Percentiles rank a stretch among this genome's conserved stretches.
Conservation (phyloP, 306 rosid genomes). For the Delonix regia region DNA sequence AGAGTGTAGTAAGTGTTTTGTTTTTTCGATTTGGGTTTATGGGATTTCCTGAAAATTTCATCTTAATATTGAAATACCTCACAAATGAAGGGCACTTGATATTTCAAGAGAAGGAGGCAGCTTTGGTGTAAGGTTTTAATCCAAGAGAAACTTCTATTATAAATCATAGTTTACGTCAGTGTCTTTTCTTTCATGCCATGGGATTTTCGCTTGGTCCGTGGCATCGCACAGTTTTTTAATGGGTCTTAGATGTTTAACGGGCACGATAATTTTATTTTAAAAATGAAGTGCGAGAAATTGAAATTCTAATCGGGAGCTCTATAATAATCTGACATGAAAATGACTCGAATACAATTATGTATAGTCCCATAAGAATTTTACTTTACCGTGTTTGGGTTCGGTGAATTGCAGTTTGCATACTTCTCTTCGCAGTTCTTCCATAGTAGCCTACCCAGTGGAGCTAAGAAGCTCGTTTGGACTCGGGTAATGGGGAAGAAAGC, state of each 20-base stretch:
- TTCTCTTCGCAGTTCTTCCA: background rate
- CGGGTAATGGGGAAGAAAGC: conserved; percentile 73
- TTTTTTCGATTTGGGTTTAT: background rate
- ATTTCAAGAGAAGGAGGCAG: background rate
- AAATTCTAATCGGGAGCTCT: background rate
- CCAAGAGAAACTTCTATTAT: too few species aligned
- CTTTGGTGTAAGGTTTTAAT: background rate
- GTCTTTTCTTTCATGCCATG: background rate
- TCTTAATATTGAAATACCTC: background rate
- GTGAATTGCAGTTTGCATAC: background rate
- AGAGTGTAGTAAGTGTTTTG: background rate
- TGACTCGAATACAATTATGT: background rate
- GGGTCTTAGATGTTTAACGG: background rate
- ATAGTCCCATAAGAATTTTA: too few species aligned
- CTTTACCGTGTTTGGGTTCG: background rate
- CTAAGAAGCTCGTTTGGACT: background rate
- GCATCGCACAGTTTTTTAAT: background rate
- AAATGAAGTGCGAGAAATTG: background rate
- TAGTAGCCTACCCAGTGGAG: background rate
- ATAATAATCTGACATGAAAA: background rate
- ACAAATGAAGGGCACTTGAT: background rate
- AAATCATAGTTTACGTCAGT: background rate
- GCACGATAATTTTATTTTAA: background rate
- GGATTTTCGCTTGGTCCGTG: too few species aligned
- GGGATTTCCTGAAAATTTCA: background rate